These are phyloP conservation scores for Gentiana macrophylla DNA, from an alignment of 257 asterid genomes.

Conservation along the genomic window DNA sequence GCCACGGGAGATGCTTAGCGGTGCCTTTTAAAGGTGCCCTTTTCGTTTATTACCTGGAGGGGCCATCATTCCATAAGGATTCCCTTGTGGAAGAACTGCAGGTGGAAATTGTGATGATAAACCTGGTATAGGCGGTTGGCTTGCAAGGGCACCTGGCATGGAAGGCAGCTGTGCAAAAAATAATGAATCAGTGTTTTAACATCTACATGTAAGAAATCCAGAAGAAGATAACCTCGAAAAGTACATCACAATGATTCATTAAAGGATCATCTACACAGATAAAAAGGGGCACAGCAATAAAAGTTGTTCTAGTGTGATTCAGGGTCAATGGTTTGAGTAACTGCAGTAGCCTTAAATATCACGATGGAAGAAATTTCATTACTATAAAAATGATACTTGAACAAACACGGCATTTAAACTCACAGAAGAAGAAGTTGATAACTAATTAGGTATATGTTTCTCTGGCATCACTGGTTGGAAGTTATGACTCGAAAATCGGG, in stretches of 20 bases:
- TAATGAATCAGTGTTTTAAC: too few relatives aligned
- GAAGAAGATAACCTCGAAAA: not conserved
- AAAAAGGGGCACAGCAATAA: not conserved
- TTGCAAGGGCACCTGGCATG: slow-evolving; percentile 11
- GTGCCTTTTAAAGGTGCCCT: too few relatives aligned
- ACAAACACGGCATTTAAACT: not conserved
- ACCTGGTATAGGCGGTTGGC: slow-evolving; percentile 33
- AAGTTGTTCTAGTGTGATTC: too few relatives aligned
- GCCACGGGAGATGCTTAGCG: too few relatives aligned
- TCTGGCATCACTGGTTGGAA: not conserved
- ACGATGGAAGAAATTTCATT: not conserved
- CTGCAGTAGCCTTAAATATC: not conserved
- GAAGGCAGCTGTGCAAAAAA: slow-evolving; percentile 40
- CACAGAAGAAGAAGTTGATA: not conserved
- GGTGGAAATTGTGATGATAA: slow-evolving; percentile 29
- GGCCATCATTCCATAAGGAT: slow-evolving; percentile 35
- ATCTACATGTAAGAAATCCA: too few relatives aligned
- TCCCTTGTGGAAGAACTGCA: slow-evolving; percentile 18
- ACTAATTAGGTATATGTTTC: not conserved
- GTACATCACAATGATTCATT: slow-evolving; percentile 1
- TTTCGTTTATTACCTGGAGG: slow-evolving; percentile 28
- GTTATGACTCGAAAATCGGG: not conserved
- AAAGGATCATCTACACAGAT: not conserved
- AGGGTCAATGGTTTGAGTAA: not conserved
- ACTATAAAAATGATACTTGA: not conserved